Conservation (phyloP, 2,329 filamentous ascomycete genomes). For the Pseudogymnoascus sp. region DNA sequence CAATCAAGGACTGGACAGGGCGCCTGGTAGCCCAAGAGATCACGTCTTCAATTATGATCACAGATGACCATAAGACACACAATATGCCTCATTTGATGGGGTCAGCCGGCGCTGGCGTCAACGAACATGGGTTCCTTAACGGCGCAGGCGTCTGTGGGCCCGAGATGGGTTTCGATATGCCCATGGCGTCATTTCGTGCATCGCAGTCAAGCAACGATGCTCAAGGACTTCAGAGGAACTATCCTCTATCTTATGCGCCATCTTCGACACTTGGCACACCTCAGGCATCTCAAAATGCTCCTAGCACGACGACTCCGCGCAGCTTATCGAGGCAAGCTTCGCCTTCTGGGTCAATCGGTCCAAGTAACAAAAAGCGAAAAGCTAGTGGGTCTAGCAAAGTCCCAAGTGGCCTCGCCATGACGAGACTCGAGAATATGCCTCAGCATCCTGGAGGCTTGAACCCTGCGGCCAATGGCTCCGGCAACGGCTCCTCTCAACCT, state of each 20-base stretch:
- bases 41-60: conserved; percentile 88
- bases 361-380: conserved; percentile 73
- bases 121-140: conserved; percentile 29
- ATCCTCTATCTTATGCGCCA: conserved; percentile 25
- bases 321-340: conserved; percentile 67
- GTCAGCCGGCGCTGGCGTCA: conserved; percentile 11
- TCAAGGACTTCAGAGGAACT: conserved; percentile 47
- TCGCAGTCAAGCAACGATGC: conserved; percentile 58
- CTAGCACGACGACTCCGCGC: conserved; percentile 46
- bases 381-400: conserved; percentile 62
- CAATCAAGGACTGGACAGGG: conserved; percentile 72
- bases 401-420: conserved; percentile 72
- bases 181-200: conserved; percentile 41
- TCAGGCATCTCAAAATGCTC: conserved; percentile 24
- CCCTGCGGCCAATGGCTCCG: conserved; percentile 30
- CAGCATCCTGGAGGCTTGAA: not conserved
- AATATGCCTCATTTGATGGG: conserved; percentile 30
- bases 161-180: conserved; percentile 23
- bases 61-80: conserved; percentile 93
- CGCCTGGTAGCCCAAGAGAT: conserved; percentile 76
- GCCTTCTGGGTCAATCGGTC: conserved; percentile 55
- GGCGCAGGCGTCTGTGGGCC: conserved; percentile 35
- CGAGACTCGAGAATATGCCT: conserved; percentile 55
- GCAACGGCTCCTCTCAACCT: conserved; percentile 31
- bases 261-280: conserved; percentile 27